A percentile compares a stretch with the other conserved stretches of the same genome.
Evolutionary conservation across 2,329 filamentous ascomycete species (phyloP).

Genomic region (Aspergillus fischeri): DNA sequence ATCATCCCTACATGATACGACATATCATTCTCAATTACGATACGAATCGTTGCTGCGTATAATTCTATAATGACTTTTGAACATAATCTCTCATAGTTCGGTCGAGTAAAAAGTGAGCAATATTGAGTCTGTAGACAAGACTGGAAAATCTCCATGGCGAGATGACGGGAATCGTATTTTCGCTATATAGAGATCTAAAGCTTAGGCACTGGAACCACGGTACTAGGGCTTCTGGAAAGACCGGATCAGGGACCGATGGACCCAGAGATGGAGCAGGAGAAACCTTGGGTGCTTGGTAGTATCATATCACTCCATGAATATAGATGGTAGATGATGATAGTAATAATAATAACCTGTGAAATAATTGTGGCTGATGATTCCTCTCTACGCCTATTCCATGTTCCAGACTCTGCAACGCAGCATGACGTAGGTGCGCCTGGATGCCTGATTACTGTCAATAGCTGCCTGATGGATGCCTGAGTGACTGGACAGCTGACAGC

Average conservation of each 20-base stretch:
- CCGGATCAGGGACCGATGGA: constrained; percentile 4
- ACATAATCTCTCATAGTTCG: too few species aligned
- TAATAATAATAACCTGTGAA: too few species aligned
- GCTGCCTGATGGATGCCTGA: not conserved
- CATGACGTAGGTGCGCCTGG: not conserved
- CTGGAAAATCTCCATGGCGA: too few species aligned
- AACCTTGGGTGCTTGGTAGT: too few species aligned
- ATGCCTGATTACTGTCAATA: not conserved
- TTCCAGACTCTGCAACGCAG: not conserved
- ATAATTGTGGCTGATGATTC: too few species aligned
- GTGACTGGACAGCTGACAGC: not conserved
- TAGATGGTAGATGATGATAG: too few species aligned
- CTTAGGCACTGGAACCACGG: constrained; percentile 6
- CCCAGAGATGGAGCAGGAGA: not conserved
- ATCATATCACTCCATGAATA: too few species aligned
- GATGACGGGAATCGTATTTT: too few species aligned
- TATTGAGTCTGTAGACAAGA: too few species aligned
- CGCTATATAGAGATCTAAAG: too few species aligned
- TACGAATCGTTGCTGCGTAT: not conserved
- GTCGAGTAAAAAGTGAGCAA: not conserved
- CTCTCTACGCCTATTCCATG: too few species aligned
- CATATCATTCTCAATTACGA: not conserved
- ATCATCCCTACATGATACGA: not conserved
- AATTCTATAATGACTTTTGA: too few species aligned
- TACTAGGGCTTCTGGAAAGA: constrained; percentile 1